These are phyloP conservation scores for Acanthochlamys bracteata DNA, from an alignment of 106 monocot species.

Conservation along the genomic window DNA sequence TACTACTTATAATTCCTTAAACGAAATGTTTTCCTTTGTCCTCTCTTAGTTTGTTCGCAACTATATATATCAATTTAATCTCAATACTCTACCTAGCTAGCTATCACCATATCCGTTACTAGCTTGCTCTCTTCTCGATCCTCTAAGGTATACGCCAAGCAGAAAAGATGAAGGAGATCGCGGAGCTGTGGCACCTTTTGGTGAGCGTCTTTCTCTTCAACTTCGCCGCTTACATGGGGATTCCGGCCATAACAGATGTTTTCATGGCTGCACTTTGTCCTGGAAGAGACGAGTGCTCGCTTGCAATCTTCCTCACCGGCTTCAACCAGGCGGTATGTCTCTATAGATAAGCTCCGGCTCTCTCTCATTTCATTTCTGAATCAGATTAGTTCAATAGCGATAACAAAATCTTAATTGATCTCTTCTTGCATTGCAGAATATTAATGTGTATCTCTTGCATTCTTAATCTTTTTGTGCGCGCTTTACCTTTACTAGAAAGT, in stretches of 20 bases:
- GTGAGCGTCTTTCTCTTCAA: conserved; percentile 64
- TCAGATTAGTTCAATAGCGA: no score
- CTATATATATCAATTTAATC: not conserved
- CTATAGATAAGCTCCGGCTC: no score
- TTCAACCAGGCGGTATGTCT: conserved; percentile 65
- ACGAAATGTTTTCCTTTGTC: conserved; percentile 26
- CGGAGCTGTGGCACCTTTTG: conserved; percentile 47
- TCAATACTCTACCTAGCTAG: not conserved
- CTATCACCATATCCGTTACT: no score
- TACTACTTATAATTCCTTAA: conserved; percentile 10
- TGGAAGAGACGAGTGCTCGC: conserved; percentile 62
- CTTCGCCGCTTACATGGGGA: conserved; percentile 64
- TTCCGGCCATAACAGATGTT: conserved; percentile 81
- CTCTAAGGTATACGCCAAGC: not conserved
- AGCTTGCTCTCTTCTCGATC: not conserved
- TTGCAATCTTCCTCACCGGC: conserved; percentile 88
- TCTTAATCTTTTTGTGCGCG: no score
- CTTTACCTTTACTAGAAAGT: no score
- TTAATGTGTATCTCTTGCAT: no score
- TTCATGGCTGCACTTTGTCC: conserved; percentile 80
- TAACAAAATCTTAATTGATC: no score
- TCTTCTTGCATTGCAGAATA: no score
- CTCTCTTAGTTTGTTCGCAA: not conserved
- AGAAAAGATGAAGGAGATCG: conserved; percentile 43
- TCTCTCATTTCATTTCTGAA: not conserved